Percentiles rank a stretch among this genome's conserved stretches.
phyloP scores from a whole-genome alignment of 345 rosid genomes.

The Tarenaya hassleriana region DNA sequence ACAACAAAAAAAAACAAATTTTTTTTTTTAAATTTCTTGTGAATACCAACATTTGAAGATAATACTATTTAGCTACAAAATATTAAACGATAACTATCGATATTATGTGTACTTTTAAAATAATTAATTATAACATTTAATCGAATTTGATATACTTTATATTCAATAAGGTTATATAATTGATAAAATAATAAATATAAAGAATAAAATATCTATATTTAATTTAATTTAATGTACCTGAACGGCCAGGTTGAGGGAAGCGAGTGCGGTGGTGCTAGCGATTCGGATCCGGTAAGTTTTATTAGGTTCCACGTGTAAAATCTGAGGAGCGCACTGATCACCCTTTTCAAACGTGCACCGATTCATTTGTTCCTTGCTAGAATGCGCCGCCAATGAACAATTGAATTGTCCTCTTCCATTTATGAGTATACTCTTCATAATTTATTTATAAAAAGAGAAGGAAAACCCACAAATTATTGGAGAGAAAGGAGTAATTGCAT shows the following conservation, averaged over 20 bases:
- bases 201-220: no score
- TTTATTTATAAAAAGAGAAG: neutral
- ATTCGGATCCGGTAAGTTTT: slow-evolving; percentile 62
- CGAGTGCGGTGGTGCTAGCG: slow-evolving; percentile 62
- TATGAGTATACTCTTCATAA: slow-evolving; percentile 38
- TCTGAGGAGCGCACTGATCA: slow-evolving; percentile 60
- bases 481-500: neutral
- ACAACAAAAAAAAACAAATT: no score
- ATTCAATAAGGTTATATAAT: neutral
- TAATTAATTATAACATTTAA: no score
- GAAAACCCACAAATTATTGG: neutral
- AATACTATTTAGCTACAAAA: no score
- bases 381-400: slow-evolving; percentile 58
- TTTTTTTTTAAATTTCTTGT: no score
- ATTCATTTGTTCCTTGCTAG: slow-evolving; percentile 12
- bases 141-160: no score
- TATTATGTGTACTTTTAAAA: no score
- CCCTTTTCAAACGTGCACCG: slow-evolving; percentile 46
- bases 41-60: no score
- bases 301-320: slow-evolving; percentile 45
- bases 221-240: slow-evolving; percentile 34
- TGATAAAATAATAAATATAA: no score
- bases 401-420: slow-evolving; percentile 85
- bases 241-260: slow-evolving; percentile 69
- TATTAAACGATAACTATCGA: no score